phyloP scores from a whole-genome alignment of 257 asterid species.

The Petunia secreta region DNA sequence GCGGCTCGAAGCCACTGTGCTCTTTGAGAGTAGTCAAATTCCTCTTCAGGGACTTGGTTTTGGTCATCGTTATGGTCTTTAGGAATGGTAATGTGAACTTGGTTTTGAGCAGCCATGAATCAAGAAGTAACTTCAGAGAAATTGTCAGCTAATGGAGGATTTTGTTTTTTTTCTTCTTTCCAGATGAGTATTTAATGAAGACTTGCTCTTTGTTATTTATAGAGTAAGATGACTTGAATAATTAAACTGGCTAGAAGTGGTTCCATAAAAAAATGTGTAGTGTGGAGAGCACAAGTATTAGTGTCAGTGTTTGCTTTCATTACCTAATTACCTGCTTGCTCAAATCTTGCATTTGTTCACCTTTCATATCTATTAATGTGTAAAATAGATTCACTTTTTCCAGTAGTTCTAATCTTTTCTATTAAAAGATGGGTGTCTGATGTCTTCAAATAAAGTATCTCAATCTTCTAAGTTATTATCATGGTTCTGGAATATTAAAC shows the following conservation, averaged over 20 bases:
- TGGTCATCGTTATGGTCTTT: conserved; percentile 21
- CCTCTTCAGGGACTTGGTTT: conserved; percentile 36
- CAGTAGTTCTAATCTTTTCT: too few species aligned
- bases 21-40: conserved; percentile 60
- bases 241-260: not conserved
- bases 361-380: too few species aligned
- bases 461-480: too few species aligned
- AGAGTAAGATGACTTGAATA: conserved; percentile 24
- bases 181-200: conserved; percentile 23
- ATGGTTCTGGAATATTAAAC: too few species aligned
- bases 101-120: conserved; percentile 54
- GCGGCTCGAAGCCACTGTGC: conserved; percentile 82
- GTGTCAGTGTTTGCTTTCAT: not conserved
- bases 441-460: too few species aligned
- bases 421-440: too few species aligned
- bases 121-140: not conserved
- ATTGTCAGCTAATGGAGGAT: not conserved
- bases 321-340: too few species aligned
- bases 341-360: too few species aligned
- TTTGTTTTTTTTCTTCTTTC: not conserved
- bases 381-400: too few species aligned
- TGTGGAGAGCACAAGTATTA: not conserved
- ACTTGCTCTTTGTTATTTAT: conserved; percentile 40
- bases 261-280: not conserved
- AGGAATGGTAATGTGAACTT: conserved; percentile 43